phyloP scores from a whole-genome alignment of 1,284 basidiomycete species.

The Leccinum pachyderme region DNA sequence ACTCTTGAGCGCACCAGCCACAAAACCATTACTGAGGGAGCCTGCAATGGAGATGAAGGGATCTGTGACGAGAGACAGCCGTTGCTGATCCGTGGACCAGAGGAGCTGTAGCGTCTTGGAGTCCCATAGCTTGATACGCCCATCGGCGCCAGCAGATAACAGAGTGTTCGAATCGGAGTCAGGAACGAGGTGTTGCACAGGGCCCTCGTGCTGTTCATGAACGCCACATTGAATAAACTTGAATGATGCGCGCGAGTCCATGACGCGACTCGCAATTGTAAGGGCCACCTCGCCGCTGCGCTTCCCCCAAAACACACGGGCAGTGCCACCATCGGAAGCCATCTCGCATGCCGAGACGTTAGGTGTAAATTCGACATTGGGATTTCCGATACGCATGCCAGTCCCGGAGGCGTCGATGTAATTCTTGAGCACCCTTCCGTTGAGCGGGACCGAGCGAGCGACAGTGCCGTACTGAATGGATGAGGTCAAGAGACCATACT shows the following conservation, averaged over 20 bases:
- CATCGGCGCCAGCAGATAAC: slow-evolving; percentile 60
- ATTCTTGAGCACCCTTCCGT: slow-evolving; percentile 68
- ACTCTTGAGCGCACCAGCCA: slow-evolving; percentile 50
- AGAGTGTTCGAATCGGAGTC: slow-evolving; percentile 39
- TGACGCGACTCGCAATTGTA: slow-evolving; percentile 54
- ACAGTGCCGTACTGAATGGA: slow-evolving; percentile 74
- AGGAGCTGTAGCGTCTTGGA: slow-evolving; percentile 49
- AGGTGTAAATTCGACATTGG: slow-evolving; percentile 74
- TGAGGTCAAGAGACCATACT: slow-evolving; percentile 58
- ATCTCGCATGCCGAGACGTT: slow-evolving; percentile 60
- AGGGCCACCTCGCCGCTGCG: slow-evolving; percentile 68
- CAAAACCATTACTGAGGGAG: slow-evolving; percentile 41
- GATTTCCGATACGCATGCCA: slow-evolving; percentile 70
- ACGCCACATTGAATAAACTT: slow-evolving; percentile 48
- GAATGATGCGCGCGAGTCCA: slow-evolving; percentile 53
- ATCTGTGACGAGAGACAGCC: slow-evolving; percentile 40
- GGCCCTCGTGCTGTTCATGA: slow-evolving; percentile 58
- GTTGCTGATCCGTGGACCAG: slow-evolving; percentile 56
- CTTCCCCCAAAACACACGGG: slow-evolving; percentile 76
- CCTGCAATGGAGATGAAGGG: slow-evolving; percentile 49
- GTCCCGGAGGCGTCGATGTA: slow-evolving; percentile 69
- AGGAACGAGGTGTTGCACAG: slow-evolving; percentile 55
- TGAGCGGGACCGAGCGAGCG: slow-evolving; percentile 70
- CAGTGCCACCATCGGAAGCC: slow-evolving; percentile 63
- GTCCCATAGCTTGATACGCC: slow-evolving; percentile 72